Conservation (phyloP, 208 protist genomes). For the Leptomonas pyrrhocoris region DNA sequence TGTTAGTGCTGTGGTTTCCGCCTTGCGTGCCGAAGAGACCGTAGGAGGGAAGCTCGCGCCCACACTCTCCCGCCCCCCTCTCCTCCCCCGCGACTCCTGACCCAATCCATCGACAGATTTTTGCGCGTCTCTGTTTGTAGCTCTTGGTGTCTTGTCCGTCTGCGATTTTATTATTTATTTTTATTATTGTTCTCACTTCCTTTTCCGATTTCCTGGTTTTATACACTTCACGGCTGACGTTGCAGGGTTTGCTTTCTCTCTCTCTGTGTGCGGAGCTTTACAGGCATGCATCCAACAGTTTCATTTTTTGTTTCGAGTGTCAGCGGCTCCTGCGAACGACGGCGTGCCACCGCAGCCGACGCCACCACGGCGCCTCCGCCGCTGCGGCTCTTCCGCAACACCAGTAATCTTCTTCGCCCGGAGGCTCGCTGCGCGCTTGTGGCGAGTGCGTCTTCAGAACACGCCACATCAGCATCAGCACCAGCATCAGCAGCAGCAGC, state of each 20-base stretch:
- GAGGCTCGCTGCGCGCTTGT: background rate
- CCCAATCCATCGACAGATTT: too few relatives aligned
- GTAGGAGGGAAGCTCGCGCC: too few relatives aligned
- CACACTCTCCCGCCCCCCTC: too few relatives aligned
- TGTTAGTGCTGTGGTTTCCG: too few relatives aligned
- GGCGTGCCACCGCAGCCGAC: background rate
- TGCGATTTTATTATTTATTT: too few relatives aligned
- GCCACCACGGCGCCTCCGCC: background rate
- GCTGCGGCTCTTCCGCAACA: constrained; percentile 5
- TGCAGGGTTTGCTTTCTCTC: background rate
- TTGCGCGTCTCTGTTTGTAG: too few relatives aligned
- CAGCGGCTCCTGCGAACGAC: background rate
- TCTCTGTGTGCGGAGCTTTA: background rate
- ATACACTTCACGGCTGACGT: too few relatives aligned
- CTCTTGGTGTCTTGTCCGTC: too few relatives aligned
- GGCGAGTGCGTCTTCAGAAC: background rate
- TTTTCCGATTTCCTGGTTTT: too few relatives aligned
- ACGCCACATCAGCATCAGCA: background rate
- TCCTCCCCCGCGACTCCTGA: too few relatives aligned
- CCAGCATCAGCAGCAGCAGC: background rate
- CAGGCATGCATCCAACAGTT: background rate
- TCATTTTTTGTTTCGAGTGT: background rate
- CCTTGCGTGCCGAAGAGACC: too few relatives aligned
- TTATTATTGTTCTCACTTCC: too few relatives aligned
- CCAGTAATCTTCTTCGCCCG: background rate